Evolutionary conservation across 169 alveolate genomes (phyloP), one percentile per base, ranked within the genome.

Genomic region (Plasmodium reichenowi): DNA sequence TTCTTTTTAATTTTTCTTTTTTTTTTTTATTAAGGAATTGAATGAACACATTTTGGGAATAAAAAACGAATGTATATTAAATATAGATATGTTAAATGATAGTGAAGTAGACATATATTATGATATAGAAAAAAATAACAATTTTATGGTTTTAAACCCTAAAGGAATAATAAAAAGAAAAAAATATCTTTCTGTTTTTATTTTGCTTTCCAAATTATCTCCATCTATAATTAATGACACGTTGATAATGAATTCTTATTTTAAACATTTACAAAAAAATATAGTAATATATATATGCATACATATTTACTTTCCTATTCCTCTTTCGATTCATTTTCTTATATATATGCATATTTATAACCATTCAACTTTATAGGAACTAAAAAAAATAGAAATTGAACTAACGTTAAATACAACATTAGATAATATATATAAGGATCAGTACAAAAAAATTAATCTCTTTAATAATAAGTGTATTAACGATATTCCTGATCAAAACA

Each of bases 71-170:
- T 86, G 87, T 29, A 71, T 86, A 64, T 59, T 63, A 86, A 86
- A 86, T 74, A 38, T 86, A 71, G 92, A 86, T 63, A n/a, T 86
- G 26, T 50, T 86, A 24, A 86, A 86, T 60, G 92, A 86, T 62
- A 86, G 92, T 73, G 88, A 70, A 38, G 45, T 86, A 73, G 92
- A 86, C 22, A 86, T 86, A 48, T 73, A 50, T 63, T 86, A 86
- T 54, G 76, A 72, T 12, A 73, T 86, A 45, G 88, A 86, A 24
- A 52, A 64, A 26, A 71, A 50, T 56, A 47, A 52, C 7, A 72
- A 86, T 86, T 59, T 86, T 63, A 74, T 54, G 29, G 80, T 86
- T 59, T 86, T 86, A 72, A 86, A 86, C 29, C 88, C 92, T 24
- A 72, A 58, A 22, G 92, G 92, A 63, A 59, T 86, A 15, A 72